phyloP scores from a whole-genome alignment of 2,329 filamentous ascomycete species.

The Chaetothyriales sp. region DNA sequence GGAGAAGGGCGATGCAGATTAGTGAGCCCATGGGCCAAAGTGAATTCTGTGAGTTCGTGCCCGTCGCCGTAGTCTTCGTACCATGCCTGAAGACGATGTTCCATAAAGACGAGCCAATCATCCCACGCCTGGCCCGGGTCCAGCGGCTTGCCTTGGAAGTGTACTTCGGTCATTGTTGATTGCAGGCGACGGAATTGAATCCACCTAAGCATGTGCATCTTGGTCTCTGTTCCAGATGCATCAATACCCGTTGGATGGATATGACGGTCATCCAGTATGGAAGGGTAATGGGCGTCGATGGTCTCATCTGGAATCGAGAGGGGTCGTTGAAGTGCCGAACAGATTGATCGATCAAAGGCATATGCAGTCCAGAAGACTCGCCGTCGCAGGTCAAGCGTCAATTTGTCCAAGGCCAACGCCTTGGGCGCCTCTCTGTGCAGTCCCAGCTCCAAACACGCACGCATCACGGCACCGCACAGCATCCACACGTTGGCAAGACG shows the following conservation, averaged over 20 bases:
- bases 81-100: constrained; percentile 17
- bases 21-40: constrained; percentile 16
- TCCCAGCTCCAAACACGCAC: constrained; percentile 19
- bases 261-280: constrained; percentile 16
- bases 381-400: constrained; percentile 18
- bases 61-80: constrained; percentile 19
- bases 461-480: constrained; percentile 20
- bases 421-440: constrained; percentile 19
- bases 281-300: constrained; percentile 18
- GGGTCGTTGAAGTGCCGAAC: constrained; percentile 19
- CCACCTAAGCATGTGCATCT: constrained; percentile 17
- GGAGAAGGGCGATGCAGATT: constrained; percentile 20
- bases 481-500: constrained; percentile 20
- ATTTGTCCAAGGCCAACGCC: constrained; percentile 11
- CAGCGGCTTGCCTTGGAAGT: constrained; percentile 19
- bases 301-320: constrained; percentile 20
- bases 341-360: constrained; percentile 19
- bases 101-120: constrained; percentile 19
- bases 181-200: constrained; percentile 18
- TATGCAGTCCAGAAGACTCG: constrained; percentile 20
- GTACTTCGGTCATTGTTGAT: constrained; percentile 20
- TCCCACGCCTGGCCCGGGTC: constrained; percentile 18
- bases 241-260: constrained; percentile 18
- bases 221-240: constrained; percentile 16
- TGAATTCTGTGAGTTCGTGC: constrained; percentile 18